phyloP scores from a whole-genome alignment of 441 rosid species.

The Aleurites moluccanus region DNA sequence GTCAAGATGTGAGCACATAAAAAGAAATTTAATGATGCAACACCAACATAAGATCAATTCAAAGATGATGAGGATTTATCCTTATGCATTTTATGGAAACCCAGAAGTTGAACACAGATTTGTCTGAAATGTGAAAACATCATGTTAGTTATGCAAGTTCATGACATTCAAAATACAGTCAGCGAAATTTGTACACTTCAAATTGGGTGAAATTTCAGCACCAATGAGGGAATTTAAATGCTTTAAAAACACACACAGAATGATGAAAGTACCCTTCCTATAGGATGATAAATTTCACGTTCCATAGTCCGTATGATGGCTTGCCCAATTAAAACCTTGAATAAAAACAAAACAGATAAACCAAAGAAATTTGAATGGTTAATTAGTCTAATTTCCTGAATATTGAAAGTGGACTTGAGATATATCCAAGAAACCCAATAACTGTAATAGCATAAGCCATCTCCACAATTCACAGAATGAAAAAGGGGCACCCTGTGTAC shows the following conservation, averaged over 20 bases:
- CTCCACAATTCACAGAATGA: neutral
- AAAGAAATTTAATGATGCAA: neutral
- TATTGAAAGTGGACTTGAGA: neutral
- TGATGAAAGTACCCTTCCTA: neutral
- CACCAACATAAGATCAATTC: neutral
- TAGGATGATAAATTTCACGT: neutral
- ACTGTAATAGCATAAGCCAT: neutral
- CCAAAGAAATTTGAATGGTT: neutral
- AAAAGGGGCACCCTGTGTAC: neutral
- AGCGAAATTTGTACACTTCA: neutral
- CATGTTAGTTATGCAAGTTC: neutral
- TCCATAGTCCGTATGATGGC: neutral
- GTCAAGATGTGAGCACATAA: too few relatives aligned
- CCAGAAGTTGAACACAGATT: neutral
- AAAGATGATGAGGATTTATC: neutral
- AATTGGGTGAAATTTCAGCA: neutral
- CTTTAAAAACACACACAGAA: neutral
- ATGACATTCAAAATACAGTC: neutral
- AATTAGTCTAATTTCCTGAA: neutral
- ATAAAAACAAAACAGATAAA: neutral
- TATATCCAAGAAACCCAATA: neutral
- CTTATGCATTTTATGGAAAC: neutral
- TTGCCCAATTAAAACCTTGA: neutral
- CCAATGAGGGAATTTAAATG: neutral
- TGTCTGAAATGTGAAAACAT: neutral